Conservation (phyloP, 164 flowering plant genomes). For the Vitis vinifera region ASM3070453v1 NC_081818.1:20680501-20681000, state of each 20-base stretch:
- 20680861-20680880: slow-evolving; percentile 61
- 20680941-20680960: background rate
- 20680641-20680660: slow-evolving; percentile 41
- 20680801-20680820: slow-evolving; percentile 87
- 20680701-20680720: slow-evolving; percentile 88
- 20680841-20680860: slow-evolving; percentile 63
- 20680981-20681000: no score
- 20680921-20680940: background rate
- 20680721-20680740: slow-evolving; percentile 89
- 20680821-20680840: slow-evolving; percentile 61
- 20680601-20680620: slow-evolving; percentile 9
- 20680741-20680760: slow-evolving; percentile 77
- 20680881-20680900: slow-evolving; percentile 56
- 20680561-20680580: background rate
- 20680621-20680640: background rate
- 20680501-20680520: no score
- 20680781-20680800: slow-evolving; percentile 85
- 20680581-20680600: background rate
- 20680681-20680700: slow-evolving; percentile 92
- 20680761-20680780: slow-evolving; percentile 79
- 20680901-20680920: slow-evolving; percentile 56
- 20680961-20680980: background rate
- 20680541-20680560: no score
- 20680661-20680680: slow-evolving; percentile 97
- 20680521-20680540: no score